Base-by-base conservation (phyloP, 164 flowering plant species). In the Stephania cephalantha region DNA sequence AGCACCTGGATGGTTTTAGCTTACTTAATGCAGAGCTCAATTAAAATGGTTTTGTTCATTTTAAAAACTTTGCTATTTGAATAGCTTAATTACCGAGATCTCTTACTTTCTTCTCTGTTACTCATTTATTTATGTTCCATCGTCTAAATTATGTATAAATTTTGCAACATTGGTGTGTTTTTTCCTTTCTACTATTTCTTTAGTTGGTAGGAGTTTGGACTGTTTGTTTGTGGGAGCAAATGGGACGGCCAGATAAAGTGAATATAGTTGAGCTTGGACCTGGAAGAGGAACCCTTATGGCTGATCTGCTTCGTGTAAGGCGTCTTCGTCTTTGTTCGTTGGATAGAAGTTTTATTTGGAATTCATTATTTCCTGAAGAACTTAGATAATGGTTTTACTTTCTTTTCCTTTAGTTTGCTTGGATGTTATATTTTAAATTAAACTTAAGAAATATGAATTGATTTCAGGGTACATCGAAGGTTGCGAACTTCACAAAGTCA, bases 261-360 rank as follows among this genome's bases (percentile, higher is more conserved):
- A 94, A 88, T 82, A 79, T 92, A 17, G 86, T 94, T 71, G 99
- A 96, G 86, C 88, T 96, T 72, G 99, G 99, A 79, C 99, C 99
- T 17, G 99, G 98, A 50, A 82, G 99, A 80, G 99, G 99, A 86
- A 96, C 99, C 73, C 95, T 96, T 64, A 87, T 94, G 95, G 98
- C 89, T 58, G 99, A 96, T 84, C 94, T 96, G 86, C 94, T 96
- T 71, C 95, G 90, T 78, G 98, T 94, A 88, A 77, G 89, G 69
- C 17, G 55, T 18, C 70, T 42, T 15, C 9, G 25, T 22, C 70
- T 48, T 69, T 10, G 31, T 46, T 69, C 9, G 22, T 46, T 61
- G 2, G 22, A 42, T 25, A 29, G 20, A 35, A 17, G 13, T 11
- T 71, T 6, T 30, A 22, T 42, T 44, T 15, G 52, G 11, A 42